Evolutionary conservation across 495 filamentous ascomycete species (phyloP).

Genomic region (Articulospora tetracladia): DNA sequence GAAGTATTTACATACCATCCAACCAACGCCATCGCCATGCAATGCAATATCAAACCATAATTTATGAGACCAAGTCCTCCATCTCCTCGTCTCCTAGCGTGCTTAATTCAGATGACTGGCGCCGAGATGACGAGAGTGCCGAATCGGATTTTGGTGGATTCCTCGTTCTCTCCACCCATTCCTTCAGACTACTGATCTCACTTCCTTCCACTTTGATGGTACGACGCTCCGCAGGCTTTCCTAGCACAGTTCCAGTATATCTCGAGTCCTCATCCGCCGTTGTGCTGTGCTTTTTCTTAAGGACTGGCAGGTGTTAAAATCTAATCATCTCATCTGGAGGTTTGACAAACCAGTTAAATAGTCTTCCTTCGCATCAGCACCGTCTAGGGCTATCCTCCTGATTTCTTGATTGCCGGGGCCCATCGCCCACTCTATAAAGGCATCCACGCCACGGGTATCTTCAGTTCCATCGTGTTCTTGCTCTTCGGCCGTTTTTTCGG

Average conservation of each 20-base stretch:
- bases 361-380: slow-evolving; percentile 55
- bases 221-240: slow-evolving; percentile 62
- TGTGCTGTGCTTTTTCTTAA: slow-evolving; percentile 85
- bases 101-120: slow-evolving; percentile 47
- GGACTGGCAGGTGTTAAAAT: slow-evolving; percentile 33
- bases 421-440: slow-evolving; percentile 68
- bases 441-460: slow-evolving; percentile 69
- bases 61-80: slow-evolving; percentile 23
- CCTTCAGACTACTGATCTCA: slow-evolving; percentile 55
- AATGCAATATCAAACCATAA: slow-evolving; percentile 16
- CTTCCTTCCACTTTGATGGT: slow-evolving; percentile 71
- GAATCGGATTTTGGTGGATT: slow-evolving; percentile 15
- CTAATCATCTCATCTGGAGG: not conserved
- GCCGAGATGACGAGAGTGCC: slow-evolving; percentile 32
- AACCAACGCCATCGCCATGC: slow-evolving; percentile 26
- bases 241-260: slow-evolving; percentile 75
- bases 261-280: slow-evolving; percentile 72
- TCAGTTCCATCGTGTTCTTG: slow-evolving; percentile 45
- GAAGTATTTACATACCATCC: slow-evolving; percentile 15
- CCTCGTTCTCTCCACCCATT: slow-evolving; percentile 50
- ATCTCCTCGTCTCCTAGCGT: slow-evolving; percentile 37
- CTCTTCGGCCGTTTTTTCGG: slow-evolving; percentile 44
- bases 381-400: slow-evolving; percentile 54
- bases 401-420: slow-evolving; percentile 71
- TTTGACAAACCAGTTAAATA: slow-evolving; percentile 57